These are phyloP conservation scores for Xylariaceae sp. DNA, from an alignment of 2,329 filamentous ascomycete genomes.

Conservation along the genomic window DNA sequence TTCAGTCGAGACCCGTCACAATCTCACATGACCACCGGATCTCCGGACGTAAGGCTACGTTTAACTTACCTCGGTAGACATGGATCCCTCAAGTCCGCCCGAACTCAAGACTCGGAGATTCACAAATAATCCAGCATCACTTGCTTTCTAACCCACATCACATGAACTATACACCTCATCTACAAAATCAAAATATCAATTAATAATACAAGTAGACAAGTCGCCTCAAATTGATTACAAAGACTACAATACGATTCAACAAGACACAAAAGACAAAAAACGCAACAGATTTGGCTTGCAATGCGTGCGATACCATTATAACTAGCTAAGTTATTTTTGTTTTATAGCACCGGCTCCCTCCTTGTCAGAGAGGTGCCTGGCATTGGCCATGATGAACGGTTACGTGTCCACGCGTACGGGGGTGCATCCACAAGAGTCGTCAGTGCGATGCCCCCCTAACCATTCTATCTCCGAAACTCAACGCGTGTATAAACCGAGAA, in stretches of 20 bases:
- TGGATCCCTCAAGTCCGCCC: too few species aligned
- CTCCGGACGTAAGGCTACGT: too few species aligned
- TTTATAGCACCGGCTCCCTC: conserved; percentile 6
- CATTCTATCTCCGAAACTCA: conserved; percentile 24
- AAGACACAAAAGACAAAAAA: background rate
- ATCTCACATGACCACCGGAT: too few species aligned
- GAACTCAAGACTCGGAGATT: too few species aligned
- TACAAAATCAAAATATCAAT: too few species aligned
- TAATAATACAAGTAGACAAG: too few species aligned
- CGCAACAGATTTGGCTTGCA: conserved; percentile 14
- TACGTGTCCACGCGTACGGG: conserved; percentile 10
- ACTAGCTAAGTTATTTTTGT: conserved; percentile 26
- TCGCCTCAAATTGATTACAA: background rate
- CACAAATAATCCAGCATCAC: too few species aligned
- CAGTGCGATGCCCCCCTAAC: conserved; percentile 28
- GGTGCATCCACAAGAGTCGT: conserved; percentile 30
- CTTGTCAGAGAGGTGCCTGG: conserved; percentile 15
- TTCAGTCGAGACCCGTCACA: too few species aligned
- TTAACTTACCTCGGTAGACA: too few species aligned
- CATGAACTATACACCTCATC: too few species aligned
- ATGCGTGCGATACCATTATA: conserved; percentile 25
- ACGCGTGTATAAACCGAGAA: conserved; percentile 26
- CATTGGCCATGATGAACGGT: conserved; percentile 17
- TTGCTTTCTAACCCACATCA: too few species aligned
- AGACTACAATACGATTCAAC: background rate